These are phyloP conservation scores for Hypoxylon sp. DNA, from an alignment of 2,329 filamentous ascomycete genomes.

Conservation along the genomic window DNA sequence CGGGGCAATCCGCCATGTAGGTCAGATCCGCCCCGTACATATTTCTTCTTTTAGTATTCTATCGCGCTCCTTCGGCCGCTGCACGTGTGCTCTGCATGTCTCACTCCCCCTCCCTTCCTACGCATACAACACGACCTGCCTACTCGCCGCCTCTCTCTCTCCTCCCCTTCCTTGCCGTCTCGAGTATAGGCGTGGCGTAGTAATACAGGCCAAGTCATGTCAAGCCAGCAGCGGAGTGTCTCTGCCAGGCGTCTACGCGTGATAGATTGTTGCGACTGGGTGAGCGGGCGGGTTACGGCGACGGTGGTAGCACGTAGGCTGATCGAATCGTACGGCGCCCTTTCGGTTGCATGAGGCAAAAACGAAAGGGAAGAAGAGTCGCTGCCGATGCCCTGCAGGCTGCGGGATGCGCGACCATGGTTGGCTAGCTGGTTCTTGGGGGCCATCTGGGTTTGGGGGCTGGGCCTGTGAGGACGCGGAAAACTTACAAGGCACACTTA, in stretches of 20 bases:
- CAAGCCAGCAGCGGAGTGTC: background rate
- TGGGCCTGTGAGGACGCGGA: background rate
- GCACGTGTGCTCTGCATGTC: background rate
- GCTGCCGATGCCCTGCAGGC: slow-evolving; percentile 16
- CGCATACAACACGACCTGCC: no score
- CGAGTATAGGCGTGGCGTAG: background rate
- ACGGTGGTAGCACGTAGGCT: background rate
- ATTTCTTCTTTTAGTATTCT: background rate
- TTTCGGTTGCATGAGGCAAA: slow-evolving; percentile 3
- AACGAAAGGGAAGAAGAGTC: no score
- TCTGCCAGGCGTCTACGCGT: background rate
- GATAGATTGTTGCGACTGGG: background rate
- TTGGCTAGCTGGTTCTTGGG: slow-evolving; percentile 5
- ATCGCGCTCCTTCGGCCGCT: background rate
- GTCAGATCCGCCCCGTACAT: slow-evolving; percentile 1
- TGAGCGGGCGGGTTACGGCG: no score
- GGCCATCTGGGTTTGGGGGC: slow-evolving; percentile 4
- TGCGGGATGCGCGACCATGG: slow-evolving; percentile 8
- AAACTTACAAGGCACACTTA: slow-evolving; percentile 13
- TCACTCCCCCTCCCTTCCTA: background rate
- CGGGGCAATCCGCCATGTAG: background rate
- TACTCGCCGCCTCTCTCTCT: no score
- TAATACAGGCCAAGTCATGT: background rate
- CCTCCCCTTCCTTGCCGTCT: no score
- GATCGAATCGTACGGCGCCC: background rate